Evolutionary conservation across 352 stramenopile genomes (phyloP).

Genomic region (Globisporangium okanoganense): DNA sequence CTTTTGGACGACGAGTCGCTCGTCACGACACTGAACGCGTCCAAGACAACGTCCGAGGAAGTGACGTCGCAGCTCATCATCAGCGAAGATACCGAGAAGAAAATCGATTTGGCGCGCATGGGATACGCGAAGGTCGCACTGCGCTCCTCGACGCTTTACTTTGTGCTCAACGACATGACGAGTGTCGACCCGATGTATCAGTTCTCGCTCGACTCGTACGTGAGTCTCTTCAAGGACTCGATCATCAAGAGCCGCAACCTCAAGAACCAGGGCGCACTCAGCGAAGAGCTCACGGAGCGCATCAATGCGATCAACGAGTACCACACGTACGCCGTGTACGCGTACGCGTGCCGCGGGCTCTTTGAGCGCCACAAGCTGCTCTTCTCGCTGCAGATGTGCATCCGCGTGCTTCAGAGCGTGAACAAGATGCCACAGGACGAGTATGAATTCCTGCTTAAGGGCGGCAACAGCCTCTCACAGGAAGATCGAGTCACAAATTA

Average conservation of each 20-base stretch:
- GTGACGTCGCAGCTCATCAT: slow-evolving; percentile 92
- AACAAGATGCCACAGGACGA: slow-evolving; percentile 91
- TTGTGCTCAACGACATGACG: slow-evolving; percentile 95
- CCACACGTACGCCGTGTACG: slow-evolving; percentile 95
- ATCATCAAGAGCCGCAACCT: slow-evolving; percentile 86
- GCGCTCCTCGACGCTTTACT: slow-evolving; percentile 94
- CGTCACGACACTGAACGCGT: slow-evolving; percentile 94
- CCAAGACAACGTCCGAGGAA: slow-evolving; percentile 93
- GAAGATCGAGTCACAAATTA: slow-evolving; percentile 82
- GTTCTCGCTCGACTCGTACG: slow-evolving; percentile 94
- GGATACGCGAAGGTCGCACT: slow-evolving; percentile 91
- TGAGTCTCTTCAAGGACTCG: slow-evolving; percentile 93
- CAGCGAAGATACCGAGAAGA: slow-evolving; percentile 93
- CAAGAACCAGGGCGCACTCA: slow-evolving; percentile 76
- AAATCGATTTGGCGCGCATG: slow-evolving; percentile 93
- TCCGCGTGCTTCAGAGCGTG: slow-evolving; percentile 89
- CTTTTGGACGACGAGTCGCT: slow-evolving; percentile 93
- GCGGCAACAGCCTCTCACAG: slow-evolving; percentile 58
- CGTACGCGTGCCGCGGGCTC: slow-evolving; percentile 92
- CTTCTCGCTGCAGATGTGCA: slow-evolving; percentile 94
- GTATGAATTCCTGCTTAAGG: slow-evolving; percentile 94
- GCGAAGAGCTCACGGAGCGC: slow-evolving; percentile 78
- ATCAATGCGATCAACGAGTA: slow-evolving; percentile 95
- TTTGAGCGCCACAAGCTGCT: slow-evolving; percentile 96
- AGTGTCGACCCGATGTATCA: slow-evolving; percentile 97